Percentiles rank a stretch among this genome's conserved stretches.
phyloP scores from a whole-genome alignment of 495 filamentous ascomycete species.

The Symbiotaphrina buchneri region DNA sequence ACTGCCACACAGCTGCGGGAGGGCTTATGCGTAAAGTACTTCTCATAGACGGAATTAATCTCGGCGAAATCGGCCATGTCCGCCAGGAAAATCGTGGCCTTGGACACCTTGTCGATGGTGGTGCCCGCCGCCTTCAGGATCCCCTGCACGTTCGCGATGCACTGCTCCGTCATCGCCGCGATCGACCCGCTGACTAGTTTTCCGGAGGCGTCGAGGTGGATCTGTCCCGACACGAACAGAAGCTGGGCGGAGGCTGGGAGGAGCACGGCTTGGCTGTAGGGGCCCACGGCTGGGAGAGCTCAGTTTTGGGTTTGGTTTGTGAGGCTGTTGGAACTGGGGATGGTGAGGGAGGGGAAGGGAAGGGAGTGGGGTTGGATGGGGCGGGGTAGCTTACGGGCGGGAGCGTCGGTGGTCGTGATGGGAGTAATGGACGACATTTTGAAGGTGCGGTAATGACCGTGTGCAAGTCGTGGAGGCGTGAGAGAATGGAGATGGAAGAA shows the following conservation, averaged over 20 bases:
- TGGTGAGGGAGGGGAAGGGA: too few species aligned
- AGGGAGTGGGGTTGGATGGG: too few species aligned
- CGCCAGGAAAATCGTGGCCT: slow-evolving; percentile 58
- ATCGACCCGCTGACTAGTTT: slow-evolving; percentile 58
- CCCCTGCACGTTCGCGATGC: slow-evolving; percentile 56
- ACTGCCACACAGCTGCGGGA: slow-evolving; percentile 87
- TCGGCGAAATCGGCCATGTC: slow-evolving; percentile 69
- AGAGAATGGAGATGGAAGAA: too few species aligned
- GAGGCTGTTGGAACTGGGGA: too few species aligned
- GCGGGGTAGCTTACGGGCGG: too few species aligned
- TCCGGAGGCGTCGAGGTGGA: slow-evolving; percentile 56
- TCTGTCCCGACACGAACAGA: slow-evolving; percentile 87
- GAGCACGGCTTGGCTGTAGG: too few species aligned
- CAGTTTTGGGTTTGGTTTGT: too few species aligned
- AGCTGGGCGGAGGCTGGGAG: slow-evolving; percentile 49
- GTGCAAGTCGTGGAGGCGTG: too few species aligned
- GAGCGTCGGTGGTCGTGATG: too few species aligned
- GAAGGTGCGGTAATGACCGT: too few species aligned
- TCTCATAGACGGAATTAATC: slow-evolving; percentile 79
- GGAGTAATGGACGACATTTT: too few species aligned
- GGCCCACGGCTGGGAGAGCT: too few species aligned
- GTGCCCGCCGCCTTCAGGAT: slow-evolving; percentile 60
- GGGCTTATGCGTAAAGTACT: slow-evolving; percentile 72
- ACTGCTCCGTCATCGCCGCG: slow-evolving; percentile 48
- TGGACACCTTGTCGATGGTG: slow-evolving; percentile 52